Percentiles rank a stretch among this genome's conserved stretches.
Conservation (phyloP, 2,329 filamentous ascomycete species). For the Ceratocystis alfenasii region DNA sequence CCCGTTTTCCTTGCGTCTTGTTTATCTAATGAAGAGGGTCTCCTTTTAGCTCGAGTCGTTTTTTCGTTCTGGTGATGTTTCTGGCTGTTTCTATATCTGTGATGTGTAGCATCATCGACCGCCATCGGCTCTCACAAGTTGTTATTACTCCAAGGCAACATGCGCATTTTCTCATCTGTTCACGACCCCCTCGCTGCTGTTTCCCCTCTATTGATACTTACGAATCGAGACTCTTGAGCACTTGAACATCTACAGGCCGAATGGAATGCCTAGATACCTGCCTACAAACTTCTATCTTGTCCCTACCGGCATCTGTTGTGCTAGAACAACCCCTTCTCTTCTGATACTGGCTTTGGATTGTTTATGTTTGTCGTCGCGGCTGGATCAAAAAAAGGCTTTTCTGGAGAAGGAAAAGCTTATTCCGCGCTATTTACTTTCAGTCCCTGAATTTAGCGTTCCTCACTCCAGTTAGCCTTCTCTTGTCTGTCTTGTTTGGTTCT, state of each 20-base stretch:
- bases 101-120: neutral
- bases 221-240: neutral
- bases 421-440: neutral
- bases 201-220: neutral
- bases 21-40: neutral
- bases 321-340: neutral
- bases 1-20: neutral
- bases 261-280: neutral
- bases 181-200: neutral
- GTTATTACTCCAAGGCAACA: neutral
- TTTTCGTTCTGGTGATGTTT: neutral
- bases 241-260: neutral
- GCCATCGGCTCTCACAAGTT: neutral
- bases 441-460: constrained; percentile 6
- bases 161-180: neutral
- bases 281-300: neutral
- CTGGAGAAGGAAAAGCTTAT: neutral
- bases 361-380: neutral
- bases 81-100: neutral
- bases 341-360: neutral
- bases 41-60: neutral
- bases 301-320: neutral
- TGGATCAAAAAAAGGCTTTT: neutral
- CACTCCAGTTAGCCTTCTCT: neutral
- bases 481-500: neutral